Percentiles rank a stretch among this genome's conserved stretches.
Evolutionary conservation across 495 filamentous ascomycete genomes (phyloP).

Genomic region (Usnea hakonensis): DNA sequence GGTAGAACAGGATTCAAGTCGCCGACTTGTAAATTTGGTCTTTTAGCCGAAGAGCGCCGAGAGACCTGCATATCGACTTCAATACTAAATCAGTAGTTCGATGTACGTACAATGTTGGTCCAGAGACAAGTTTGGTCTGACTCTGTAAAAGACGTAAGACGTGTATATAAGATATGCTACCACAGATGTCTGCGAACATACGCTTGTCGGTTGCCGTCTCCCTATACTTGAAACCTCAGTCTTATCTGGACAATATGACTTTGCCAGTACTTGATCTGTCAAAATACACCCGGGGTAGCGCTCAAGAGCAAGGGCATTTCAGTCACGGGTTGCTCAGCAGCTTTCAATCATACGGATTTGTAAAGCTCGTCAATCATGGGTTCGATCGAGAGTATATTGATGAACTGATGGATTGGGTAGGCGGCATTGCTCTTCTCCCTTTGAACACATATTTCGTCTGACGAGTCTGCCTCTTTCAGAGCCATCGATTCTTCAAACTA

Average conservation of each 20-base stretch:
- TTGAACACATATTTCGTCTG: constrained; percentile 7
- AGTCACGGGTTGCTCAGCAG: constrained; percentile 13
- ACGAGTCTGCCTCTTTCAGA: constrained; percentile 25
- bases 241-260: background rate
- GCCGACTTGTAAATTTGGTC: no score
- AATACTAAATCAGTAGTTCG: no score
- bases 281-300: constrained; percentile 1
- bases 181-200: no score
- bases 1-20: no score
- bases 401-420: constrained; percentile 8
- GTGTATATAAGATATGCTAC: no score
- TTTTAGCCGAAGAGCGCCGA: no score
- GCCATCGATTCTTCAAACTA: background rate
- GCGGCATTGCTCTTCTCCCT: background rate
- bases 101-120: no score
- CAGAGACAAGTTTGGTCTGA: no score
- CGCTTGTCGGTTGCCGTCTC: no score
- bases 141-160: no score
- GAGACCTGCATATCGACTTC: no score
- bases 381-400: constrained; percentile 12
- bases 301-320: constrained; percentile 15
- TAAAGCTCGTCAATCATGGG: constrained; percentile 21
- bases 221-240: no score
- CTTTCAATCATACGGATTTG: constrained; percentile 14
- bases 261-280: background rate